Evolutionary conservation across 1,284 basidiomycete species (phyloP), one percentile per base, ranked within the genome.

Genomic region (Ustilago trichophora): DNA sequence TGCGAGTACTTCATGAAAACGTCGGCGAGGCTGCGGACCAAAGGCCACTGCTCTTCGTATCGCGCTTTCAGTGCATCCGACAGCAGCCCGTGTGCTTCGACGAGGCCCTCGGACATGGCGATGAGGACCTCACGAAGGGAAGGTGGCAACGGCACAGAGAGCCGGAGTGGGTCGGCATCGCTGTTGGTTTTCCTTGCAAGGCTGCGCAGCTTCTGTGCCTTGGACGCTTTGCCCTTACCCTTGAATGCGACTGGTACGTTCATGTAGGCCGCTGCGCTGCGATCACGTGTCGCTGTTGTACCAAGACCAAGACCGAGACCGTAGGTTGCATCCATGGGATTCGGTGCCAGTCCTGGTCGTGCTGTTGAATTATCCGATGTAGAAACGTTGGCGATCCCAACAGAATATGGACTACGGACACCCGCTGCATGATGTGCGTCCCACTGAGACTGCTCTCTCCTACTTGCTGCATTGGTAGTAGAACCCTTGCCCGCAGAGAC

Each of bases 21-120:
- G 27, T 77, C 76, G 25, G 76, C 75, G 1, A 77, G 43, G 25
- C 67, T 75, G 24, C 76, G 65, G 6, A 77, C 76, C 26, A 77
- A 44, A 11, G 76, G 76, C 72, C 72, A 77, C 31, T 77, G 76
- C 45, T 74, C 74, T 25, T 77, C 70, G 55, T 77, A 77, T 21
- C 76, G 49, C 8, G 54, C 54, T 34, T 69, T 74, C 22, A 77
- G 60, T n/a, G 74, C 67, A 16, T 75, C 72, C 4, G 69, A 75
- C 1, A 77, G 57, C 11, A 66, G 35, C 1, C 59, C 57, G 41
- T 77, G 76, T 16, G 64, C 74, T 35, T 73, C 66, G 2, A 72
- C 42, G 11, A 77, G 65, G 12, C 72, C 75, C 3, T 74, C 66
- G 3, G 58, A 69, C 26, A 77, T 56, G 10, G 68, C 57, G 15